Evolutionary conservation across 495 filamentous ascomycete genomes (phyloP).

Genomic region (Friedmanniomyces endolithicus): DNA sequence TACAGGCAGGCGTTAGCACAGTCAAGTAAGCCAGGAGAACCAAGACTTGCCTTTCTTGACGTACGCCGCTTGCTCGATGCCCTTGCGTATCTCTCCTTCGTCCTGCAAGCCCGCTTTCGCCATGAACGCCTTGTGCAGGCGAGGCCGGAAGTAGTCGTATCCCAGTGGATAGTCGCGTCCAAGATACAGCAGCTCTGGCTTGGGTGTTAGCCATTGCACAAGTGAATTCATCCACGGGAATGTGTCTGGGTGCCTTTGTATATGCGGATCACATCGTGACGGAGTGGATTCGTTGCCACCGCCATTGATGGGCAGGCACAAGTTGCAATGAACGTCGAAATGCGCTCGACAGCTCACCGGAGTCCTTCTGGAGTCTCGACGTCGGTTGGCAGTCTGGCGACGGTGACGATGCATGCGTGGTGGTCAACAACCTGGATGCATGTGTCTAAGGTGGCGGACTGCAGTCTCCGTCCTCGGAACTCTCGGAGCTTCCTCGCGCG

Average conservation of each 20-base stretch:
- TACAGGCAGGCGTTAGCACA: conserved; percentile 22
- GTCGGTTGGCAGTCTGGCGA: no score
- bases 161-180: conserved; percentile 82
- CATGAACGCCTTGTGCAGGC: conserved; percentile 75
- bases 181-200: conserved; percentile 65
- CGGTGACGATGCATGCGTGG: no score
- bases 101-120: conserved; percentile 57
- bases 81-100: conserved; percentile 60
- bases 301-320: conserved; percentile 20
- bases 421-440: no score
- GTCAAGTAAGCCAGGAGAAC: not conserved
- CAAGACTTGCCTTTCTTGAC: conserved; percentile 66
- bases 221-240: not conserved
- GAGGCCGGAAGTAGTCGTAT: conserved; percentile 66
- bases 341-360: not conserved
- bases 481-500: no score
- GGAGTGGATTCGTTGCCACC: conserved; percentile 35
- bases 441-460: no score
- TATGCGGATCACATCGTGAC: conserved; percentile 69
- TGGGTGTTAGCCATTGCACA: not conserved
- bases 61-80: conserved; percentile 67
- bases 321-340: not conserved
- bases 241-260: conserved; percentile 67
- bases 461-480: not conserved
- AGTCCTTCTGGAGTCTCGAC: no score